A percentile compares a stretch with the other conserved stretches of the same genome.
These are phyloP conservation scores for Brassica juncea DNA, from an alignment of 345 rosid species.

Conservation along the genomic window DNA sequence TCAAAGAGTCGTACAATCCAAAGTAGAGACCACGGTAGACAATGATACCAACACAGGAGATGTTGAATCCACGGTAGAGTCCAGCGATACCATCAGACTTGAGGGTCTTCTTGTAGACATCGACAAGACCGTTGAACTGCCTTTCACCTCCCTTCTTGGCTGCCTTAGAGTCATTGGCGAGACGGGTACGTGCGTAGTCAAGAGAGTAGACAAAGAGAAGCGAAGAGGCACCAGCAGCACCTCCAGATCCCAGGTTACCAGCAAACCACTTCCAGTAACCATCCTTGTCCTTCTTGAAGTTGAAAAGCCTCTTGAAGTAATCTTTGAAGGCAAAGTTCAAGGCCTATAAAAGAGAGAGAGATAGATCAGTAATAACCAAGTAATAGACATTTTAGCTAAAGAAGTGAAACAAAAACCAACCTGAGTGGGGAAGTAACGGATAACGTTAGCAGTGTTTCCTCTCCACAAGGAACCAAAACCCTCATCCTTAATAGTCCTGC, in stretches of 20 bases:
- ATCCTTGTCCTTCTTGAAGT: conserved; percentile 88
- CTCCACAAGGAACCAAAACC: conserved; percentile 74
- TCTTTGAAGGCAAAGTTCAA: conserved; percentile 94
- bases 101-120: conserved; percentile 79
- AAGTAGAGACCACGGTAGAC: conserved; percentile 90
- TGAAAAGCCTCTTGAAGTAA: conserved; percentile 85
- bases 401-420: conserved; percentile 29
- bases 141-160: conserved; percentile 88
- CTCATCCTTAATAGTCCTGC: conserved; percentile 66
- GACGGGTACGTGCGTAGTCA: conserved; percentile 91
- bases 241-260: conserved; percentile 88
- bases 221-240: conserved; percentile 90
- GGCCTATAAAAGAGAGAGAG: conserved; percentile 46
- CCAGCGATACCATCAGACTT: conserved; percentile 80
- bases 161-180: conserved; percentile 88
- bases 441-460: conserved; percentile 87
- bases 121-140: conserved; percentile 80
- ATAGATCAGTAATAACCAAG: conserved; percentile 1
- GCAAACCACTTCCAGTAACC: conserved; percentile 97
- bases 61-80: conserved; percentile 91
- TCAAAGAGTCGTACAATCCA: conserved; percentile 79
- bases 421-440: conserved; percentile 93
- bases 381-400: neutral
- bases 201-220: conserved; percentile 82
- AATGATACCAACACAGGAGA: conserved; percentile 82